These are phyloP conservation scores for Pueraria montana DNA, from an alignment of 306 rosid species.

Conservation along the genomic window DNA sequence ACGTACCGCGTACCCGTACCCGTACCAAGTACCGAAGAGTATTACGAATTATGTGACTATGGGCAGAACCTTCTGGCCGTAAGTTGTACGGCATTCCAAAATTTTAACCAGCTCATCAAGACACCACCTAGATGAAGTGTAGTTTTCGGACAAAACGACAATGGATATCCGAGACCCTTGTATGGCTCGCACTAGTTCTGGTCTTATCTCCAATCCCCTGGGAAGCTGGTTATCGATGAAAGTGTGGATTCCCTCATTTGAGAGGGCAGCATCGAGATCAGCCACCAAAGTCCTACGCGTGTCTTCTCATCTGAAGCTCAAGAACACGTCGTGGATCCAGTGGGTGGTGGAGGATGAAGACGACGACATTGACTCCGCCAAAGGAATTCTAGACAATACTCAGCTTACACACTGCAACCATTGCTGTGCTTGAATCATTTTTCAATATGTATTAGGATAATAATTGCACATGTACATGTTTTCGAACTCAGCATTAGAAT, in stretches of 20 bases:
- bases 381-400: too few species aligned
- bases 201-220: not conserved
- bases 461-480: too few species aligned
- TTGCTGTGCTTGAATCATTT: too few species aligned
- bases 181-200: not conserved
- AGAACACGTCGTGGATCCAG: conserved; percentile 29
- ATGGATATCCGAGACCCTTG: not conserved
- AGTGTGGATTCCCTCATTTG: not conserved
- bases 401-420: too few species aligned
- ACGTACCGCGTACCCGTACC: too few species aligned
- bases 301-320: conserved; percentile 15
- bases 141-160: not conserved
- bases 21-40: too few species aligned
- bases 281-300: not conserved
- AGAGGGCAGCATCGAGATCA: not conserved
- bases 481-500: too few species aligned
- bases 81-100: not conserved
- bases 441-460: too few species aligned
- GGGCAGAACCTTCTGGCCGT: too few species aligned
- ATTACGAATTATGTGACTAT: too few species aligned
- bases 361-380: too few species aligned
- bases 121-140: conserved; percentile 11
- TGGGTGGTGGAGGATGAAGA: too few species aligned
- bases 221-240: not conserved
- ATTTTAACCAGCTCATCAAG: conserved; percentile 1